Evolutionary conservation across 768 basidiomycete species (phyloP).

Genomic region (Lentinus brumalis): DNA sequence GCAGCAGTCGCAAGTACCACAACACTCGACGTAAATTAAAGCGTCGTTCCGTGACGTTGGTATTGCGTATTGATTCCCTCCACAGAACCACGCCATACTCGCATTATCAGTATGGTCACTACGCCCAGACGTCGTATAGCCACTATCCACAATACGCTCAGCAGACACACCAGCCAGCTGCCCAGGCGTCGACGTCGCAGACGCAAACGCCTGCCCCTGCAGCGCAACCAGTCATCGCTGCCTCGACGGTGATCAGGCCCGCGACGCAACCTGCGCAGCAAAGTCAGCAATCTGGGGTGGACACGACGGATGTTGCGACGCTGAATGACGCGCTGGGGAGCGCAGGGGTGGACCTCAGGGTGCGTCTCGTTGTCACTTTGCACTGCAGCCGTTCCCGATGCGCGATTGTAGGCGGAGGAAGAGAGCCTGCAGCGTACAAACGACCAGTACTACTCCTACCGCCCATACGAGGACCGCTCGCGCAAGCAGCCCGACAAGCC

Average conservation of each 20-base stretch:
- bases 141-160: conserved; percentile 48
- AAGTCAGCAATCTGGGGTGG: conserved; percentile 33
- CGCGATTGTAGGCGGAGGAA: conserved; percentile 72
- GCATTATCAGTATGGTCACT: conserved; percentile 45
- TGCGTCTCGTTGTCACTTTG: conserved; percentile 32
- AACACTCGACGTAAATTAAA: conserved; percentile 30
- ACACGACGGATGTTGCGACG: conserved; percentile 73
- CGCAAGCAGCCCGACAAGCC: conserved; percentile 74
- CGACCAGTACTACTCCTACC: conserved; percentile 62
- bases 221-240: conserved; percentile 10
- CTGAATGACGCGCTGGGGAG: conserved; percentile 85
- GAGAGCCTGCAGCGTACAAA: conserved; percentile 72
- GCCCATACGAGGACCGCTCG: conserved; percentile 75
- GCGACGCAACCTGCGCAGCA: conserved; percentile 9
- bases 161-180: conserved; percentile 26
- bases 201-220: conserved; percentile 8
- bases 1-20: conserved; percentile 50
- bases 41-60: neutral
- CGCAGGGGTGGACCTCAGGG: conserved; percentile 85
- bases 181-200: conserved; percentile 25
- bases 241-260: conserved; percentile 9
- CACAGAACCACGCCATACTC: conserved; percentile 20
- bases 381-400: neutral
- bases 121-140: conserved; percentile 38
- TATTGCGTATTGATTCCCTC: neutral